phyloP scores from a whole-genome alignment of 257 asterid species.

The Linderniella brevidens region DNA sequence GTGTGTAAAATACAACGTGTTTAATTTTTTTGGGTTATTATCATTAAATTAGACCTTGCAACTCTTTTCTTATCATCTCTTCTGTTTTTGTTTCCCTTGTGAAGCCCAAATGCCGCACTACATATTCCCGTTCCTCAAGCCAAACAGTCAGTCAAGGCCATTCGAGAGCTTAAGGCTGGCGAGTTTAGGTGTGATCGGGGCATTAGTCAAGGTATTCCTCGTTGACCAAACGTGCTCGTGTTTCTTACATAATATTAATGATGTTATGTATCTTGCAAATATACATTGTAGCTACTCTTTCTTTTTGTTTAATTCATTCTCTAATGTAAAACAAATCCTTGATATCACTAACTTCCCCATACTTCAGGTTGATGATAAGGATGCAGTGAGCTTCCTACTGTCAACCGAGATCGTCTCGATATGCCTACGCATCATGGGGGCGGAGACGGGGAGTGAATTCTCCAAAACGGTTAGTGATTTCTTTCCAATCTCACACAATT shows the following conservation, averaged over 20 bases:
- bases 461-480: slow-evolving; percentile 71
- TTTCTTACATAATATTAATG: slow-evolving; percentile 6
- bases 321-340: neutral
- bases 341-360: slow-evolving; percentile 6
- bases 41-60: neutral
- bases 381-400: slow-evolving; percentile 77
- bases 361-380: slow-evolving; percentile 81
- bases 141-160: slow-evolving; percentile 89
- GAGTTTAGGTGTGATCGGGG: slow-evolving; percentile 92
- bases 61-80: neutral
- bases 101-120: slow-evolving; percentile 90
- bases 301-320: too few species aligned
- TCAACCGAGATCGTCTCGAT: slow-evolving; percentile 89
- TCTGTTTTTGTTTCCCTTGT: neutral
- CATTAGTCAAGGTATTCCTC: slow-evolving; percentile 77
- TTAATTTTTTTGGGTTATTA: too few species aligned
- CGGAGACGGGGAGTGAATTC: slow-evolving; percentile 62
- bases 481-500: neutral
- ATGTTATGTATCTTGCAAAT: neutral
- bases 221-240: slow-evolving; percentile 1
- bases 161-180: slow-evolving; percentile 92
- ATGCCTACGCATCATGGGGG: slow-evolving; percentile 93
- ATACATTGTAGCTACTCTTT: too few species aligned
- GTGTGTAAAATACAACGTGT: too few species aligned
- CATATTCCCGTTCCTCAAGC: slow-evolving; percentile 81